Conservation (phyloP, 306 rosid genomes). For the Cucurbita moschata region DNA sequence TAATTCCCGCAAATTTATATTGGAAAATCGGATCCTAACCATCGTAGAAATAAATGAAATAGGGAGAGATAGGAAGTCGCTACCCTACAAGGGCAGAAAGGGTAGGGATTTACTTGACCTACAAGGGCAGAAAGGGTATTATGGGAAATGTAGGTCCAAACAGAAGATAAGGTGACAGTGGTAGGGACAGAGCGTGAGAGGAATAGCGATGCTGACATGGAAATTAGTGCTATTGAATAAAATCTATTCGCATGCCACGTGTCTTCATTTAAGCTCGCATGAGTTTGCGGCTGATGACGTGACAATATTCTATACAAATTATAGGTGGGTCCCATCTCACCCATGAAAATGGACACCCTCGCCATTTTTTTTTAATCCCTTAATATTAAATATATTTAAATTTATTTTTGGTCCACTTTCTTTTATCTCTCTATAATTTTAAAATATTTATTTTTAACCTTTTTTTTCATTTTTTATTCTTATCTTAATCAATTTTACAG, state of each 20-base stretch:
- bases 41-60: too few relatives aligned
- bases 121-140: not conserved
- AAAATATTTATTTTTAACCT: too few relatives aligned
- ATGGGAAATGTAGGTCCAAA: not conserved
- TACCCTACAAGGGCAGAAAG: too few relatives aligned
- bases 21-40: too few relatives aligned
- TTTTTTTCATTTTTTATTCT: too few relatives aligned
- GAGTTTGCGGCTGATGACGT: not conserved
- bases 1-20: too few relatives aligned
- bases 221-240: not conserved
- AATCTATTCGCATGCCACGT: not conserved
- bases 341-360: not conserved
- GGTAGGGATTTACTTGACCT: not conserved
- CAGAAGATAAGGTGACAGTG: not conserved
- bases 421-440: too few relatives aligned
- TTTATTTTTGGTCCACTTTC: too few relatives aligned
- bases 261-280: not conserved
- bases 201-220: not conserved
- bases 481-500: too few relatives aligned
- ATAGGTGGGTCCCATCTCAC: not conserved
- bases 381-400: too few relatives aligned
- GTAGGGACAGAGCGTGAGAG: not conserved
- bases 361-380: too few relatives aligned
- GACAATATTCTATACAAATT: not conserved
- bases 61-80: too few relatives aligned